phyloP scores from a whole-genome alignment of 306 rosid genomes.

The Citrullus mucosospermus region DNA sequence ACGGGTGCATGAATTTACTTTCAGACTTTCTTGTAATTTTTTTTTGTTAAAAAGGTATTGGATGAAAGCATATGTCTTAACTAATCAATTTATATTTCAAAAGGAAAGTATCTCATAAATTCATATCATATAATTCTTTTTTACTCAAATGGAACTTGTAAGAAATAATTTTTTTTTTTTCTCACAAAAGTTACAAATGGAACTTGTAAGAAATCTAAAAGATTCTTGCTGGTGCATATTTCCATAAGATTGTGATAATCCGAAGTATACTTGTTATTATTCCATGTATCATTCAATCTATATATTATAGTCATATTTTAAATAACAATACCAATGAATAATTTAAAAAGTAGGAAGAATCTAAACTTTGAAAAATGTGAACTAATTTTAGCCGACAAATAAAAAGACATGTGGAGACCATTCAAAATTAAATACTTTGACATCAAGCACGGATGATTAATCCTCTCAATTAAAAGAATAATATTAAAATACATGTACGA shows the following conservation, averaged over 20 bases:
- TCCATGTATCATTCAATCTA: not conserved
- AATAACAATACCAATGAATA: not conserved
- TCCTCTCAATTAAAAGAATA: no score
- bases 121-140: no score
- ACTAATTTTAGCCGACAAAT: not conserved
- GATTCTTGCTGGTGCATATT: not conserved
- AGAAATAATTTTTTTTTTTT: not conserved
- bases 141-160: not conserved
- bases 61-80: no score
- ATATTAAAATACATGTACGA: no score
- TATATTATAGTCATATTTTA: not conserved
- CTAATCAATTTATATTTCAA: no score
- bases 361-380: not conserved
- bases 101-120: no score
- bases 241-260: not conserved
- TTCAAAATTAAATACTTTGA: no score
- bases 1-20: not conserved
- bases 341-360: not conserved
- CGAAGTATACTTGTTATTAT: not conserved
- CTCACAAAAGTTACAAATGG: not conserved
- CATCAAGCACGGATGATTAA: no score
- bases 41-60: no score
- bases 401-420: no score
- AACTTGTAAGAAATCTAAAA: not conserved
- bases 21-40: no score